A percentile compares a stretch with the other conserved stretches of the same genome.
Conservation (phyloP, 1,284 basidiomycete species). For the Rugosomyces carneus region DNA sequence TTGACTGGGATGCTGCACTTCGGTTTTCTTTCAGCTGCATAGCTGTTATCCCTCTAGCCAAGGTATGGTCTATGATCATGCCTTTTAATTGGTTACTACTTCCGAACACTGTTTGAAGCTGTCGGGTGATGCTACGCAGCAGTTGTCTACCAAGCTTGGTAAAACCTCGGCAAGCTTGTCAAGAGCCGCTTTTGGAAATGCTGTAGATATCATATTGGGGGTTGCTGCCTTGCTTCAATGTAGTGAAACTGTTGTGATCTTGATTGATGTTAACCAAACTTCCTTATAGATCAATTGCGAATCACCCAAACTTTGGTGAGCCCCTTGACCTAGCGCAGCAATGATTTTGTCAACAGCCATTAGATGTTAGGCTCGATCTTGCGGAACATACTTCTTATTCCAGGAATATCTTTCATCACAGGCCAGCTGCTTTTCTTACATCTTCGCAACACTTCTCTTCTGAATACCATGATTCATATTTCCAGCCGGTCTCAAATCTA, state of each 20-base stretch:
- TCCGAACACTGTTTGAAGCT: constrained; percentile 39
- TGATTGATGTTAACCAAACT: constrained; percentile 2
- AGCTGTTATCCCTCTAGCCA: constrained; percentile 84
- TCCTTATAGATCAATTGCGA: constrained; percentile 57
- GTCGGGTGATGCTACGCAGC: constrained; percentile 83
- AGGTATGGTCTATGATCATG: constrained; percentile 30
- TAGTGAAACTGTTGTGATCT: constrained; percentile 23
- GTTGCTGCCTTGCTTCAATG: constrained; percentile 81
- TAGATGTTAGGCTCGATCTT: constrained; percentile 81
- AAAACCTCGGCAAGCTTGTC: constrained; percentile 80
- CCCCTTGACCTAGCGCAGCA: neutral
- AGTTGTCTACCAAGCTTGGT: constrained; percentile 74
- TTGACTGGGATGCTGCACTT: constrained; percentile 72
- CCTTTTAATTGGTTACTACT: constrained; percentile 2
- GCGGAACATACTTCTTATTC: constrained; percentile 83
- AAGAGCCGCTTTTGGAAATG: constrained; percentile 81
- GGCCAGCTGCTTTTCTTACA: constrained; percentile 28
- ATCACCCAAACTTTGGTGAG: constrained; percentile 84
- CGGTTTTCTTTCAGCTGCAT: constrained; percentile 81
- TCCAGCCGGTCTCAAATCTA: constrained; percentile 56
- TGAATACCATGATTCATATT: neutral
- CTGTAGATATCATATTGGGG: constrained; percentile 82
- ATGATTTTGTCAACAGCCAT: neutral
- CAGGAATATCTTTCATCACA: constrained; percentile 85
- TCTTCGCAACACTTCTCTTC: neutral